Percentiles rank a stretch among this genome's conserved stretches.
These are phyloP conservation scores for Globisporangium radiosum DNA, from an alignment of 352 stramenopile species.

Conservation along the genomic window DNA sequence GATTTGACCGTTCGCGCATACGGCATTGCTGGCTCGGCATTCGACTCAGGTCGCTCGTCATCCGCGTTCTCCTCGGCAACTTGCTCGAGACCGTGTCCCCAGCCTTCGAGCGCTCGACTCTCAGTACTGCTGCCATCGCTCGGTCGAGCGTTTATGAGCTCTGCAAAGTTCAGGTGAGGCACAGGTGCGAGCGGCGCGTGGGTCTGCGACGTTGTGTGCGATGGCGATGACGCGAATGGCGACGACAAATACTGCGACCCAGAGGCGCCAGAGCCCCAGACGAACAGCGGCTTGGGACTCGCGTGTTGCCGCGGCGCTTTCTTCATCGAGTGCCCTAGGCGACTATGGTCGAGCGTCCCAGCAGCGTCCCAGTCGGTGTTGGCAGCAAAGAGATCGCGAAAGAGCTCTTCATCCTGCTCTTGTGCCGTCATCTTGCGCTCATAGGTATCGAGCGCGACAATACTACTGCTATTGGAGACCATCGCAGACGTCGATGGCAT, in stretches of 20 bases:
- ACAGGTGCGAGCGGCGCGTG: conserved; percentile 9
- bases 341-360: not conserved
- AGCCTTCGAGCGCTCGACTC: not conserved
- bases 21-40: not conserved
- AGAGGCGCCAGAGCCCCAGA: not conserved
- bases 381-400: conserved; percentile 47
- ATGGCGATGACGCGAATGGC: not conserved
- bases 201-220: not conserved
- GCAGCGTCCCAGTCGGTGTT: conserved; percentile 23
- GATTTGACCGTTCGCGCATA: not conserved
- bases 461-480: not conserved
- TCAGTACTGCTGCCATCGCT: not conserved
- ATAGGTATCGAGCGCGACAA: too few species aligned
- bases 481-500: conserved; percentile 17
- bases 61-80: conserved; percentile 16
- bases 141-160: conserved; percentile 37
- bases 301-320: not conserved
- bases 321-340: not conserved
- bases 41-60: not conserved
- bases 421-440: conserved; percentile 7
- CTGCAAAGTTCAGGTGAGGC: conserved; percentile 34
- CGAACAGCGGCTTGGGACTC: not conserved
- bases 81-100: conserved; percentile 3
- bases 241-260: not conserved
- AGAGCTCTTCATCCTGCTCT: conserved; percentile 60